These are phyloP conservation scores for Lagerstroemia speciosa DNA, from an alignment of 345 rosid species.

Conservation along the genomic window DNA sequence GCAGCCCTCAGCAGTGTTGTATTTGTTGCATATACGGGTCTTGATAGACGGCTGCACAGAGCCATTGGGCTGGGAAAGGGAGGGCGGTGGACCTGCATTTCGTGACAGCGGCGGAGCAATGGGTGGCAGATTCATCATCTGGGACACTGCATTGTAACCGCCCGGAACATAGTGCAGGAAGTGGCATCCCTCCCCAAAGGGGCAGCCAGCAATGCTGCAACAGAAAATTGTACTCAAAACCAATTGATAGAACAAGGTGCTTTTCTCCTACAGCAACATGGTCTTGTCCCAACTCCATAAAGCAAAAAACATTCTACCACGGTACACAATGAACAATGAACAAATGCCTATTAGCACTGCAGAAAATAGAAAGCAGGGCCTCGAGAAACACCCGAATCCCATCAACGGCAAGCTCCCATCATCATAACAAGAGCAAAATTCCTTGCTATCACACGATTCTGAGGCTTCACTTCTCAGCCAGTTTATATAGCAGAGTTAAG, in stretches of 20 bases:
- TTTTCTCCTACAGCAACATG: background rate
- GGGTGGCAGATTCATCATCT: slow-evolving; percentile 58
- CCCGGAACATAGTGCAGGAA: slow-evolving; percentile 78
- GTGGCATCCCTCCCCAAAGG: slow-evolving; percentile 89
- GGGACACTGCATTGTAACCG: slow-evolving; percentile 70
- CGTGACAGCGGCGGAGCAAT: slow-evolving; percentile 36
- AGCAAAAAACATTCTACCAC: too few species aligned
- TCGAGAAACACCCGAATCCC: background rate
- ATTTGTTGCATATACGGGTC: slow-evolving; percentile 57
- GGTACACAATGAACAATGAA: too few species aligned
- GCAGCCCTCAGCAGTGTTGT: slow-evolving; percentile 56
- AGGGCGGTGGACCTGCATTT: slow-evolving; percentile 26
- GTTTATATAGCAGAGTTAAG: too few species aligned
- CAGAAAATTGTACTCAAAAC: background rate
- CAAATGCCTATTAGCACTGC: background rate
- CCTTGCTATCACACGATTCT: background rate
- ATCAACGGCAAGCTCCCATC: background rate
- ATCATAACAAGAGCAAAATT: background rate
- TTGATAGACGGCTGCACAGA: slow-evolving; percentile 30
- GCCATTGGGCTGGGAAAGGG: slow-evolving; percentile 29
- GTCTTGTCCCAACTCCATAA: background rate
- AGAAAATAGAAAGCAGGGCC: background rate
- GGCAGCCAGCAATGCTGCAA: slow-evolving; percentile 83
- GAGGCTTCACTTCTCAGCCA: background rate
- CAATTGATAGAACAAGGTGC: background rate